Evolutionary conservation across 2,329 filamentous ascomycete species (phyloP), one percentile per base, ranked within the genome.

Genomic region (Talaromyces sp.): DNA sequence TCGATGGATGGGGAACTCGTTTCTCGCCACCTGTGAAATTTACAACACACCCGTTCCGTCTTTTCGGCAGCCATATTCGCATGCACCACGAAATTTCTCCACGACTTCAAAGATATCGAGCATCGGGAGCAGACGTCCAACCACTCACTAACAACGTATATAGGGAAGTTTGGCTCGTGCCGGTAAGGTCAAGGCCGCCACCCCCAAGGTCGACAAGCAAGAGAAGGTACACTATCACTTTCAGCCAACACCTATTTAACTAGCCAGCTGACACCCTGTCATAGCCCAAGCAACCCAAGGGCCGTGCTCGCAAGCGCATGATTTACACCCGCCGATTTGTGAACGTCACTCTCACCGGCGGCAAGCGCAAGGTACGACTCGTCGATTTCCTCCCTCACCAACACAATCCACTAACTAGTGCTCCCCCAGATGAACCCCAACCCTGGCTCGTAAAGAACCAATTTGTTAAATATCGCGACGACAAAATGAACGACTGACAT

Each of bases 271-370:
- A 93, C 82, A 80, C 84, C 61, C 88, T 91, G 80, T 90, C 95
- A 87, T 94, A 94, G 88, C 83, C 89, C 82, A 96, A 96, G 88
- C 85, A 83, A 71, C 91, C 91, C 77, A 95, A 95, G 87, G 92
- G 92, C 75, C 90, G 91, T 75, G 91, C 92, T 70, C 90, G 92
- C 83, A 96, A 96, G 90, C 87, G 91, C 76, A 88, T 93, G 80
- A 87, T 86, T 78, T 96, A 96, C 85, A 95, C 90, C 71, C 88
- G 91, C 78, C 91, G 92, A 73, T 96, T 96, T 83, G 91, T 96
- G 71, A 96, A 96, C 82, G 91, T 96, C 77, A 92, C 89, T 72
- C 83, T 94, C 80, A 92, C 91, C 66, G 91, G 90, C 78, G 92
- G 91, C 81, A 96, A 96, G 91, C 85, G 92, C 80, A 96, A 95